phyloP scores from a whole-genome alignment of 192 early-diverging fungal genomes.

The Chytriomyces sp. region DNA sequence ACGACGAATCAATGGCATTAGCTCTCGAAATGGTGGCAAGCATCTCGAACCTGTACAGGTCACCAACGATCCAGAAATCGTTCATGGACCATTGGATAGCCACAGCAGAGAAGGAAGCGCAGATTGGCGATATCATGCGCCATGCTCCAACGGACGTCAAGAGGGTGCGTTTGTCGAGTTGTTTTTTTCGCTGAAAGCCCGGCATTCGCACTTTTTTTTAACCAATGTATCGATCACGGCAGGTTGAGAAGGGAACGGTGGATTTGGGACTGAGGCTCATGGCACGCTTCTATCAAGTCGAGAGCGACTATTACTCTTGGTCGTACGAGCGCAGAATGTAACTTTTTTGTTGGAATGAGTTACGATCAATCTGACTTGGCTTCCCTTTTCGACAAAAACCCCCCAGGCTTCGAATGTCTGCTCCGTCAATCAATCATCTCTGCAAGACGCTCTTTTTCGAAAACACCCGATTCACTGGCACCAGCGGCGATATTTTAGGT shows the following conservation, averaged over 20 bases:
- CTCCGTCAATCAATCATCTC: slow-evolving; percentile 77
- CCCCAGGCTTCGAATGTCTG: slow-evolving; percentile 57
- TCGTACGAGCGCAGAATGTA: slow-evolving; percentile 71
- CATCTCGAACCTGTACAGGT: neutral
- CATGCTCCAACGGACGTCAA: slow-evolving; percentile 4
- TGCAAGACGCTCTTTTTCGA: slow-evolving; percentile 91
- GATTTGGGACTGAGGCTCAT: slow-evolving; percentile 24
- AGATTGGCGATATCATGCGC: slow-evolving; percentile 13
- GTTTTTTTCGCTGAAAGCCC: neutral
- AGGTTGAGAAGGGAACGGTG: slow-evolving; percentile 30
- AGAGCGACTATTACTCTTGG: slow-evolving; percentile 81
- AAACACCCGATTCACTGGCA: slow-evolving; percentile 77
- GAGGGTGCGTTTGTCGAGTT: neutral
- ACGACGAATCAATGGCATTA: neutral
- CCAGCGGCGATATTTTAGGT: slow-evolving; percentile 44
- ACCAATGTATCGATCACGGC: neutral
- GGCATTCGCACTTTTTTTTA: neutral
- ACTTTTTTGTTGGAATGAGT: slow-evolving; percentile 33
- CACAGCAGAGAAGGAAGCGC: neutral
- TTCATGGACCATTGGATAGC: slow-evolving; percentile 19
- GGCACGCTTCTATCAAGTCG: slow-evolving; percentile 73
- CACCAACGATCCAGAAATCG: slow-evolving; percentile 4
- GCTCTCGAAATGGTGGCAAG: neutral
- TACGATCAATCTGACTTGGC: neutral
- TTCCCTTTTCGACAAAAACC: neutral